A percentile compares a stretch with the other conserved stretches of the same genome.
These are phyloP conservation scores for Epichloe uncinata DNA, from an alignment of 2,329 filamentous ascomycete genomes.

Conservation along the genomic window DNA sequence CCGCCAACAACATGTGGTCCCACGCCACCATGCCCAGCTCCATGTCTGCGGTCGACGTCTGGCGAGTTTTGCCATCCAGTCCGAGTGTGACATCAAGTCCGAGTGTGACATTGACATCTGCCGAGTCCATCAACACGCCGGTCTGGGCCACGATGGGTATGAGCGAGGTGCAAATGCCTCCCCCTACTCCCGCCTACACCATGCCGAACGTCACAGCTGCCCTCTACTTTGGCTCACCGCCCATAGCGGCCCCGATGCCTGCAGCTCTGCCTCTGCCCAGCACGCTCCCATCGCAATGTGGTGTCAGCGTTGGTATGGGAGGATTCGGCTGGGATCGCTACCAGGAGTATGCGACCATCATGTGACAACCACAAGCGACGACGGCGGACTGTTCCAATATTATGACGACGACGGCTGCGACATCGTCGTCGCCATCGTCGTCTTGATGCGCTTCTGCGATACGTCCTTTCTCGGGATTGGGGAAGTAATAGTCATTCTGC, in stretches of 20 bases:
- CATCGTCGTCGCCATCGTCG: neutral
- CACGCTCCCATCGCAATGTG: constrained; percentile 71
- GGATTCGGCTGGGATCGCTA: constrained; percentile 77
- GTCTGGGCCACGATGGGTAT: constrained; percentile 73
- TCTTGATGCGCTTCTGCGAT: constrained; percentile 17
- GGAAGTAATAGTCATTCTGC: neutral
- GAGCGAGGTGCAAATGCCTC: constrained; percentile 60
- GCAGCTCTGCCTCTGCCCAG: constrained; percentile 71
- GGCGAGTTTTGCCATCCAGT: constrained; percentile 88
- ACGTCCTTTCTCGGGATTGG: neutral
- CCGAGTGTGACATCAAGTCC: too few species aligned
- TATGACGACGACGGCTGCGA: constrained; percentile 24
- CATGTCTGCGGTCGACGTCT: constrained; percentile 65
- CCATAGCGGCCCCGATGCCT: constrained; percentile 54
- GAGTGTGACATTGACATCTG: constrained; percentile 55
- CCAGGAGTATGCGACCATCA: constrained; percentile 73
- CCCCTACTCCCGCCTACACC: constrained; percentile 72
- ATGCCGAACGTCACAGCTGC: constrained; percentile 56
- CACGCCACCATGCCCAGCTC: constrained; percentile 51
- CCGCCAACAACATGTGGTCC: constrained; percentile 68
- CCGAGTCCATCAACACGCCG: constrained; percentile 53
- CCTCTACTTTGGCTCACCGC: constrained; percentile 69
- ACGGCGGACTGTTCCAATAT: constrained; percentile 33
- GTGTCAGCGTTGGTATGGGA: constrained; percentile 57
- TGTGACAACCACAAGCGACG: constrained; percentile 55